A percentile compares a stretch with the other conserved stretches of the same genome.
Evolutionary conservation across 352 stramenopile genomes (phyloP).

Genomic region (Phytophthora tentaculata): DNA sequence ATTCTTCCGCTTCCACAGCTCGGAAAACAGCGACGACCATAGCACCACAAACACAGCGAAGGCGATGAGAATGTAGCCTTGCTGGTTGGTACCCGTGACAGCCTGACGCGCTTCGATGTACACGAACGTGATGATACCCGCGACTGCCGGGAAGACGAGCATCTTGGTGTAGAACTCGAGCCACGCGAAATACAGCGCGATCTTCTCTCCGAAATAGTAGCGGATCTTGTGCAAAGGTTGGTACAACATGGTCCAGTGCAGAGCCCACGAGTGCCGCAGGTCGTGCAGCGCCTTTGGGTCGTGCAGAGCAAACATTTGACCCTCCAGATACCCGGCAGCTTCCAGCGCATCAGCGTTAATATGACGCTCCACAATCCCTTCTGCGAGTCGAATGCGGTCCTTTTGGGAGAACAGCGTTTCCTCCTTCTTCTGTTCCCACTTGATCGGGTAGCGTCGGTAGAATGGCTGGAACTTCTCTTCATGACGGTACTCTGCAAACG

Average conservation of each 20-base stretch:
- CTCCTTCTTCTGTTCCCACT: slow-evolving; percentile 72
- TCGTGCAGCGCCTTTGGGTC: slow-evolving; percentile 72
- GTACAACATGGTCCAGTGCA: slow-evolving; percentile 76
- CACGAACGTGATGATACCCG: slow-evolving; percentile 76
- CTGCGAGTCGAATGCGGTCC: slow-evolving; percentile 77
- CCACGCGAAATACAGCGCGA: slow-evolving; percentile 92
- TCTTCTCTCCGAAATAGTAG: slow-evolving; percentile 90
- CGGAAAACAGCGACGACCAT: slow-evolving; percentile 84
- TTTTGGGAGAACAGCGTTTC: slow-evolving; percentile 85
- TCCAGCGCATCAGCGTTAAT: slow-evolving; percentile 78
- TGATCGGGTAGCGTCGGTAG: slow-evolving; percentile 81
- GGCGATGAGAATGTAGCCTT: slow-evolving; percentile 64
- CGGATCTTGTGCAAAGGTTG: slow-evolving; percentile 88
- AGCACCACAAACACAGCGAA: slow-evolving; percentile 87
- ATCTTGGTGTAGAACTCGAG: slow-evolving; percentile 93
- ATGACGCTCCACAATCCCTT: slow-evolving; percentile 76
- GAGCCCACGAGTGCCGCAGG: slow-evolving; percentile 77
- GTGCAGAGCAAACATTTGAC: slow-evolving; percentile 90
- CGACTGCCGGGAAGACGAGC: slow-evolving; percentile 77
- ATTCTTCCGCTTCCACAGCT: slow-evolving; percentile 89
- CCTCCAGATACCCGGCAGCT: slow-evolving; percentile 56
- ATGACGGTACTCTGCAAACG: slow-evolving; percentile 78
- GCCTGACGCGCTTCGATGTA: slow-evolving; percentile 46
- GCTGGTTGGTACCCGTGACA: slow-evolving; percentile 38
- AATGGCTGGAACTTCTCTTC: slow-evolving; percentile 79